Base-by-base conservation (phyloP, 2,329 filamentous ascomycete species). In the Ascosphaera aggregata region DNA sequence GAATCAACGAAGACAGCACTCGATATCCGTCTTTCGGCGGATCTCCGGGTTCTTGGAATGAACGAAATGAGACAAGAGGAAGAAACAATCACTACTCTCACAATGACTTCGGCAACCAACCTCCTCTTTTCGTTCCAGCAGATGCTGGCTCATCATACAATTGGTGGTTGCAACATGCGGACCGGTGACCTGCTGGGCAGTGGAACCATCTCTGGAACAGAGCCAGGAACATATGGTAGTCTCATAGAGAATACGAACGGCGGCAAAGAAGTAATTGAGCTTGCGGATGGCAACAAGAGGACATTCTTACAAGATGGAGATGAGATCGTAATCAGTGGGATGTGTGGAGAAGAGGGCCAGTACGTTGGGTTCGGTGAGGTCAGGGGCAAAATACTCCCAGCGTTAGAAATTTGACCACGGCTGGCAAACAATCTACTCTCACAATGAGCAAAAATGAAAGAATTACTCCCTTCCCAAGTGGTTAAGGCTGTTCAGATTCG, bases 61-160 rank as follows among this genome's bases (percentile, higher is more conserved):
- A 27, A 11, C 22, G 11, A 11, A 27, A 27, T 27, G 22, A 27
- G 7, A 27, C 22, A 7, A 11, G 22, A 27, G 22, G 11, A 27
- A 27, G 22, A 27, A 11, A 5, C 5, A 11, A 27, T 46, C 0
- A 72, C 69, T 0, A 69, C 67, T 0, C 67, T 85, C 36, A 63
- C 66, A 1, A 64, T 58, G 43, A 76, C 65, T 43, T 76, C 65
- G 42, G 68, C 73, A 8, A 69, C 64, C 45, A 68, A 85, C 49
- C 62, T 86, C 9, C 63, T 86, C n/a, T 86, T 73, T 66, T 84
- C 77, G 0, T 86, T 85, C 57, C 69, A 76, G 3, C 80, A 86
- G 54, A 84, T 85, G 78, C 62, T 86, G 32, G 70, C 80, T 1
- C 80, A 86, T 52, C 80, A 86, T 52, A 73, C 75, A 1, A 66